phyloP scores from a whole-genome alignment of 2,329 filamentous ascomycete genomes.

The Blastomyces emzantsi region DNA sequence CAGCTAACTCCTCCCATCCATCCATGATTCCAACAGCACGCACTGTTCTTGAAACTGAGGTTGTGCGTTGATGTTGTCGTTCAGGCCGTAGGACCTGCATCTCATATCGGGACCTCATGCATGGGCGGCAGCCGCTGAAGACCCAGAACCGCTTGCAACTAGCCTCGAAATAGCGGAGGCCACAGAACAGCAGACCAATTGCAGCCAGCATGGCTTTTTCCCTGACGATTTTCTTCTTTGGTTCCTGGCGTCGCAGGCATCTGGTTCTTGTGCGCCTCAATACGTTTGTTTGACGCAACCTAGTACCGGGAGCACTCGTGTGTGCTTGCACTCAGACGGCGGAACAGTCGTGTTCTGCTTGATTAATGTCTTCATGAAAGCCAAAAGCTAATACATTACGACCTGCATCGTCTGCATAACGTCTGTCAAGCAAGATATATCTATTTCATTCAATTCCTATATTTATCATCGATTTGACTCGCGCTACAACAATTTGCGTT shows the following conservation, averaged over 20 bases:
- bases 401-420: not conserved
- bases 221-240: not conserved
- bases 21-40: not conserved
- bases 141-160: conserved; percentile 5
- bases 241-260: conserved; percentile 3
- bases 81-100: conserved; percentile 14
- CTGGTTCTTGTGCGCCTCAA: not conserved
- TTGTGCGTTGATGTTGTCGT: conserved; percentile 3
- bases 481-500: not conserved
- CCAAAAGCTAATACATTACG: not conserved
- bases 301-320: not conserved
- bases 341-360: not conserved
- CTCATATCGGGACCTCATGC: conserved; percentile 25
- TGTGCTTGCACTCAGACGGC: not conserved
- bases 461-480: not conserved
- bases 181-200: not conserved
- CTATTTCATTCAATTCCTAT: not conserved
- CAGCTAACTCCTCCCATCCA: not conserved
- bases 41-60: not conserved
- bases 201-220: not conserved
- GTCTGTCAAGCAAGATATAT: not conserved
- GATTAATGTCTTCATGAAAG: not conserved
- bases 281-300: not conserved
- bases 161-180: not conserved
- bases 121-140: conserved; percentile 22